Evolutionary conservation across 768 basidiomycete species (phyloP), one percentile per base, ranked within the genome.

Genomic region (Leccinum variicolor): DNA sequence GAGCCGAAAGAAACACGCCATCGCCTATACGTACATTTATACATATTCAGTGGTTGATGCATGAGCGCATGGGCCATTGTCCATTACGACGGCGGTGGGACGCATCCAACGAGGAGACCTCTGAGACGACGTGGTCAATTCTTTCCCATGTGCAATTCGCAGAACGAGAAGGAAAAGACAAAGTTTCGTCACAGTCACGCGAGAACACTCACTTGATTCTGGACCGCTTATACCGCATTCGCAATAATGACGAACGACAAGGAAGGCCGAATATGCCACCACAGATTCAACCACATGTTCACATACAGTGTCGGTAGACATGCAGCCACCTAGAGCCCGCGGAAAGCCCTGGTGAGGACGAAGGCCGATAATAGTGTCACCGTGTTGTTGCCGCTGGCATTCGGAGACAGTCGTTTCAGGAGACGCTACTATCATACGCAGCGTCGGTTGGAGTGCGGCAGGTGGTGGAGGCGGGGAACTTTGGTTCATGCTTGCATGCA

Each of bases 391-490:
- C 8, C 8, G 7, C 11, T 36, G 6, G 54, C 6, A 23, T 48
- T 58, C 9, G 68, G 67, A 4, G 82, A 74, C 1, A 86, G 85
- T 6, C 89, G 85, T 69, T 90, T 92, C 14, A 92, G 79, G 55
- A 91, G 90, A 43, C 83, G 84, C 10, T 29, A 10, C 28, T 29
- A 29, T 29, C 0, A 91, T 91, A 43, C 84, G 84, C 64, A 90
- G 76, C 9, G 81, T 69, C 8, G 85, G 81, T 52, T 86, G 84
- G 60, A 90, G 76, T 0, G 82, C 84, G 3, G 79, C 77, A 4
- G 77, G 71, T 3, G 84, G 84, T 1, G 77, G 81, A 2, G 86
- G 80, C 1, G 81, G 66, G 4, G 76, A 66, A 1, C 73, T 70
- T 15, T 73, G 67, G 10, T 74, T 63, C 8, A 77, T 75, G 55